Base-by-base conservation (phyloP, 2,329 filamentous ascomycete genomes). In the Myotisia sp. region DNA sequence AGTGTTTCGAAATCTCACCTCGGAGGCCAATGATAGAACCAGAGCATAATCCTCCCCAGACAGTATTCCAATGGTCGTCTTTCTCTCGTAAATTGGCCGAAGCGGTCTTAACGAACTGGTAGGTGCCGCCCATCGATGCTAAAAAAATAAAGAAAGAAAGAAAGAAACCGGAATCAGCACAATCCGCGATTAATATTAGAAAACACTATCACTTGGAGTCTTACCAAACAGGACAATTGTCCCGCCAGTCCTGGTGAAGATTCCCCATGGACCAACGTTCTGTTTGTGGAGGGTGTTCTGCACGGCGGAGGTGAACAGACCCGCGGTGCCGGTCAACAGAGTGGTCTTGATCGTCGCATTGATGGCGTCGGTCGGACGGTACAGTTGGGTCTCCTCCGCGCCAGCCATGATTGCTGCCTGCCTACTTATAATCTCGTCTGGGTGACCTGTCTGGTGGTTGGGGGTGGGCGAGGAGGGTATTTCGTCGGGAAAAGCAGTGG, bases 241-340 rank as follows among this genome's bases (percentile, higher is more conserved):
- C 51, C 76, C 67, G 45, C 85, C 86, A 37, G 76, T 78, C 50
- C 75, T 74, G 29, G 81, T 81, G 54, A 95, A 76, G 50, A 93
- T 70, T 46, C 81, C 80, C 65, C 78, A 73, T 42, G 76, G 70
- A 48, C 85, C 83, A 45, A 90, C 67, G 58, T 93, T 93, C 55
- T 74, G 70, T 65, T 76, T 85, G 36, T 77, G 70, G 47, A 94
- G 70, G 39, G 85, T 83, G 65, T 92, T 95, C 65, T 86, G 81
- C 45, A 92, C 69, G 36, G 80, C 77, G 33, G 83, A 79, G 40
- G 79, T 56, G 58, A 84, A 69, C 53, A 80, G 62, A 48, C 85
- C 85, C 40, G 71, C 70, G 39, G 64, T 63, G 50, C 75, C 74
- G 41, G 77, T 76, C 48, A 83, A 60, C 43, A 76, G 50, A 26